Percentiles rank a stretch among this genome's conserved stretches.
phyloP scores from a whole-genome alignment of 805 yeast genomes.

The Lipomyces orientalis region DNA sequence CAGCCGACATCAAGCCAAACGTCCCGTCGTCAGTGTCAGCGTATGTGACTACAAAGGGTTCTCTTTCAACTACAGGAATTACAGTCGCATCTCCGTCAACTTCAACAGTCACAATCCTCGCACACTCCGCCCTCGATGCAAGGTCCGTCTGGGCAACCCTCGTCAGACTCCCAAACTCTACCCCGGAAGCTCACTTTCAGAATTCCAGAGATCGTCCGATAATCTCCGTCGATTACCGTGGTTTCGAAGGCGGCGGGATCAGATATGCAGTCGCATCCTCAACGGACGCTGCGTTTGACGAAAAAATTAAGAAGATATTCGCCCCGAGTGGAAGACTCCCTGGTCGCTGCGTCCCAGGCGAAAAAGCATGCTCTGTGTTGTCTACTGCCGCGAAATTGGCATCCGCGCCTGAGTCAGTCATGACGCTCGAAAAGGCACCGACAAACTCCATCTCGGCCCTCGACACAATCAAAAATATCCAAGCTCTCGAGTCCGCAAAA shows the following conservation, averaged over 20 bases:
- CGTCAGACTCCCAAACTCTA: constrained; percentile 23
- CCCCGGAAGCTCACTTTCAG: constrained; percentile 14
- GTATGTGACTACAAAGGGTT: constrained; percentile 30
- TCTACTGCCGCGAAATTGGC: constrained; percentile 20
- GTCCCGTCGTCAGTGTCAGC: constrained; percentile 19
- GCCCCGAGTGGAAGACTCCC: not conserved
- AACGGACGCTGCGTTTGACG: not conserved
- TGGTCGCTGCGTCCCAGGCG: constrained; percentile 18
- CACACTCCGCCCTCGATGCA: constrained; percentile 32
- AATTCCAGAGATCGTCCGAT: constrained; percentile 34
- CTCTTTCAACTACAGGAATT: constrained; percentile 34
- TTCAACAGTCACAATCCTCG: constrained; percentile 33
- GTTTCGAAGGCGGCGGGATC: constrained; percentile 30
- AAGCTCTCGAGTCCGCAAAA: constrained; percentile 16
- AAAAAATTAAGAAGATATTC: constrained; percentile 12
- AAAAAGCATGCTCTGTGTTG: constrained; percentile 9
- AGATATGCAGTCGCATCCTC: constrained; percentile 23
- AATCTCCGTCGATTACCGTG: constrained; percentile 34
- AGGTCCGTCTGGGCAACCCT: constrained; percentile 37
- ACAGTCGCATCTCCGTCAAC: constrained; percentile 30
- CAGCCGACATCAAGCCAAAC: constrained; percentile 1
- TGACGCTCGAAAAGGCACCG: constrained; percentile 20
- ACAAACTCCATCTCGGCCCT: constrained; percentile 15
- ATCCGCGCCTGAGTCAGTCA: constrained; percentile 15
- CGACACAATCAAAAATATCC: constrained; percentile 24